Evolutionary conservation across 1,284 basidiomycete genomes (phyloP).

Genomic region (Ustilago tritici): DNA sequence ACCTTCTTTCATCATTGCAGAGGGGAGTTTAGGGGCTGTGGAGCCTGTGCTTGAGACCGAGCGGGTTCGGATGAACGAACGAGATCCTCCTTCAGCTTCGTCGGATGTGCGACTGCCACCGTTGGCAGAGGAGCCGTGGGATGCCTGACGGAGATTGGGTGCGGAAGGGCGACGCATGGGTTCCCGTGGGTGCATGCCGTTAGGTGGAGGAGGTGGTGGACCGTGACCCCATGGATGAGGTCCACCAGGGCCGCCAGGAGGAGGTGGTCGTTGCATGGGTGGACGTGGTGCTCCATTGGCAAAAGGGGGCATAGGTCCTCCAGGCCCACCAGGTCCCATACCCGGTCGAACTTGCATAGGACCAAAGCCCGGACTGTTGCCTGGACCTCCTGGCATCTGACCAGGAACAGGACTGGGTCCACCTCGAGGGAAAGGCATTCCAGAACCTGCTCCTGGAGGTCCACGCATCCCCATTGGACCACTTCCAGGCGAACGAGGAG

Average conservation of each 20-base stretch:
- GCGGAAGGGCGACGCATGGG: slow-evolving; percentile 50
- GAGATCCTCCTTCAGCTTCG: slow-evolving; percentile 22
- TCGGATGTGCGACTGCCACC: slow-evolving; percentile 37
- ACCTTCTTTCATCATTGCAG: slow-evolving; percentile 59
- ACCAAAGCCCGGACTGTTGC: slow-evolving; percentile 31
- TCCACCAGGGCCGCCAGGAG: slow-evolving; percentile 11
- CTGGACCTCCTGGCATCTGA: slow-evolving; percentile 28
- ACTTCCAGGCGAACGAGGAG: slow-evolving; percentile 33
- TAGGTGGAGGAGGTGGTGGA: slow-evolving; percentile 22
- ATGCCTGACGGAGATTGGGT: slow-evolving; percentile 56
- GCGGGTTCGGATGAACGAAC: slow-evolving; percentile 43
- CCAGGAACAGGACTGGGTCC: slow-evolving; percentile 42
- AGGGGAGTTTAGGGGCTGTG: slow-evolving; percentile 55
- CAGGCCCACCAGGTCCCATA: slow-evolving; percentile 29
- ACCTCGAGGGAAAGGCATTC: slow-evolving; percentile 36
- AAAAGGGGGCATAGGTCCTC: slow-evolving; percentile 31
- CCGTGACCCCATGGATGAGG: slow-evolving; percentile 17
- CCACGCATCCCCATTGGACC: slow-evolving; percentile 18
- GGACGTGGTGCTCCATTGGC: slow-evolving; percentile 37
- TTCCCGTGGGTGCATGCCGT: slow-evolving; percentile 35
- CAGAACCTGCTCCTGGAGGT: slow-evolving; percentile 8
- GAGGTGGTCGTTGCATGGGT: slow-evolving; percentile 37
- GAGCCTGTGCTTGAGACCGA: slow-evolving; percentile 49
- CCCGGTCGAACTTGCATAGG: slow-evolving; percentile 31
- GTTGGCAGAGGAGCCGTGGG: slow-evolving; percentile 28